Evolutionary conservation across 768 basidiomycete genomes (phyloP), one percentile per base, ranked within the genome.

Genomic region (Leccinellum luteum): DNA sequence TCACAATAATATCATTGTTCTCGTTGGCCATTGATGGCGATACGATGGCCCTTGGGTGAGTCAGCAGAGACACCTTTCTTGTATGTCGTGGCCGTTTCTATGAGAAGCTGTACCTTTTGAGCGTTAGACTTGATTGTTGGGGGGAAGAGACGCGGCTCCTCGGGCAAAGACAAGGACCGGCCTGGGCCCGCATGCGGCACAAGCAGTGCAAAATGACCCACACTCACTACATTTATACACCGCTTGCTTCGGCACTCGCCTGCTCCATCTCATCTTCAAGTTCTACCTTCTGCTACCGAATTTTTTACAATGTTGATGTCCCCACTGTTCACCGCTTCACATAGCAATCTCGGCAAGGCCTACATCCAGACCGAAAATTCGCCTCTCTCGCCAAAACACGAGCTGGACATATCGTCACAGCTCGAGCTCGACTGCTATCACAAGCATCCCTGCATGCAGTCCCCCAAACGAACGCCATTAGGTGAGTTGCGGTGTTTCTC

Each of bases 151-250:
- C 19, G 48, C 21, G 51, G 43, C 23, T 52, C 38, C 56, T 50
- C 47, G 52, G 56, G 50, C 52, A 57, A 48, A 54, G 51, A 31
- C 55, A 53, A n/a, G 32, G 49, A 49, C 56, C 53, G 48, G 57
- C 41, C 51, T 51, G 38, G 54, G 43, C 44, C 59, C 60, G 57
- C 64, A 55, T 63, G 41, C n/a, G 67, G 64, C 47, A 57, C 55
- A 63, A 60, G 69, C 69, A 23, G 69, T 69, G 69, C 69, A 62
- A 45, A 56, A 54, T 47, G 53, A 55, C 66, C 56, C 62, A 59
- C 65, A 60, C 55, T 51, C 53, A 38, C 57, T 57, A 28, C 60
- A 69, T 64, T 71, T 71, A 69, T 69, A 71, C 59, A 54, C 45
- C 49, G 56, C 25, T 30, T 21, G n/a, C 38, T 58, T 50, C 56